Percentiles rank a stretch among this genome's conserved stretches.
These are phyloP conservation scores for Beauveria sp. DNA, from an alignment of 2,329 filamentous ascomycete species.

Conservation along the genomic window DNA sequence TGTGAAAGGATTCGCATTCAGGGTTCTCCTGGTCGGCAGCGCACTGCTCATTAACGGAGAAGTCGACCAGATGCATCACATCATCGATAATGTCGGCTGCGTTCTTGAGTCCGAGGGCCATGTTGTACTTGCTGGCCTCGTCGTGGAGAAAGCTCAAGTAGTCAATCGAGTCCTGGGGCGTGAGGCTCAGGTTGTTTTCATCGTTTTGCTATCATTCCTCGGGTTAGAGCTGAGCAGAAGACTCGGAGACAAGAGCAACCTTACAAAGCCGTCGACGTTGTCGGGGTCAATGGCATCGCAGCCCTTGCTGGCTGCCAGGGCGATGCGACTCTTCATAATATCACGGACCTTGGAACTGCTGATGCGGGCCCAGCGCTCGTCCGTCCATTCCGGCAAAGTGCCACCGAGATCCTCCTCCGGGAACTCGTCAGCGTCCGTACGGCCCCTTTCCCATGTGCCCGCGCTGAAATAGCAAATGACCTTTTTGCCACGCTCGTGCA, in stretches of 20 bases:
- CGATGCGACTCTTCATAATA: conserved; percentile 57
- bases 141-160: conserved; percentile 54
- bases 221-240: background rate
- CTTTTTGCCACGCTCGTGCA: conserved; percentile 48
- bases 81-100: conserved; percentile 49
- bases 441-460: conserved; percentile 58
- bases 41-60: conserved; percentile 66
- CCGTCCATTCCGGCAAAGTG: conserved; percentile 54
- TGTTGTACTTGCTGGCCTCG: conserved; percentile 43
- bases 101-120: conserved; percentile 64
- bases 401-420: conserved; percentile 47
- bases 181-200: conserved; percentile 54
- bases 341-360: conserved; percentile 48
- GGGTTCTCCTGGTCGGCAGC: conserved; percentile 48
- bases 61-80: conserved; percentile 46
- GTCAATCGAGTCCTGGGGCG: conserved; percentile 45
- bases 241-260: conserved; percentile 16
- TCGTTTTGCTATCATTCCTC: conserved; percentile 36
- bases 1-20: conserved; percentile 51
- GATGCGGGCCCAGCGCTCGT: conserved; percentile 60
- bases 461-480: conserved; percentile 73
- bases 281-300: conserved; percentile 66
- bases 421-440: conserved; percentile 51
- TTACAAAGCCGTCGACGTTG: conserved; percentile 59
- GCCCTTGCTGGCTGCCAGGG: conserved; percentile 51